Percentiles rank a stretch among this genome's conserved stretches.
These are phyloP conservation scores for Eucalyptus regnans DNA, from an alignment of 345 rosid genomes.

Conservation along the genomic window DNA sequence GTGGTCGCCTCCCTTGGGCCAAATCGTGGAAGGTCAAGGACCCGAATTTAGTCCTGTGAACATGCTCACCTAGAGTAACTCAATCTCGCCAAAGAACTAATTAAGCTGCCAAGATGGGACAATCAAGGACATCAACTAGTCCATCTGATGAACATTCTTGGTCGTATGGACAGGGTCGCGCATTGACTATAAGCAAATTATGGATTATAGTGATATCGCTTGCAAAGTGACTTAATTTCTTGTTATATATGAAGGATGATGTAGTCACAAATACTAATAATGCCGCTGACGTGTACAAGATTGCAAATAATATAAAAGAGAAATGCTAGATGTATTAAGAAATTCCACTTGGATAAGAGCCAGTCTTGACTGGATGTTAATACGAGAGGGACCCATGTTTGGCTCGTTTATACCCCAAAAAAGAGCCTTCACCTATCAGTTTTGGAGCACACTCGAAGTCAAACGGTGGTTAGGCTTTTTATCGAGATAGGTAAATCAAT, in stretches of 20 bases:
- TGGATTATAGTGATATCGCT: accelerated
- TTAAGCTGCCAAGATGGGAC: background rate
- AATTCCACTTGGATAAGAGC: background rate
- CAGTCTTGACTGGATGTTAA: background rate
- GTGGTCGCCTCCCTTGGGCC: background rate
- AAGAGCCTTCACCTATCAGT: background rate
- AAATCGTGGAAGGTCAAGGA: background rate
- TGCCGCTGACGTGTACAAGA: background rate
- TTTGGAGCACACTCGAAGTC: background rate
- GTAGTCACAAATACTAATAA: background rate
- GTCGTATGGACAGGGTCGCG: background rate
- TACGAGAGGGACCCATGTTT: background rate
- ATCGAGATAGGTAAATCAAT: background rate
- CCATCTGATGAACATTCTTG: background rate
- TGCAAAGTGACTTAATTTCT: background rate
- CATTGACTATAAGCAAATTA: background rate
- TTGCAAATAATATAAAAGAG: background rate
- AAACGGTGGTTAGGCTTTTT: background rate
- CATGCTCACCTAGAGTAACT: background rate
- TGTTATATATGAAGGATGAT: background rate
- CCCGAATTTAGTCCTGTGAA: background rate
- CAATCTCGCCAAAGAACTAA: background rate
- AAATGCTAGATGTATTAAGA: background rate
- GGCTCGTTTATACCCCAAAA: background rate
- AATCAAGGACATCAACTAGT: background rate